Conservation (phyloP, 805 yeast species). For the Lachancea sp. region DNA sequence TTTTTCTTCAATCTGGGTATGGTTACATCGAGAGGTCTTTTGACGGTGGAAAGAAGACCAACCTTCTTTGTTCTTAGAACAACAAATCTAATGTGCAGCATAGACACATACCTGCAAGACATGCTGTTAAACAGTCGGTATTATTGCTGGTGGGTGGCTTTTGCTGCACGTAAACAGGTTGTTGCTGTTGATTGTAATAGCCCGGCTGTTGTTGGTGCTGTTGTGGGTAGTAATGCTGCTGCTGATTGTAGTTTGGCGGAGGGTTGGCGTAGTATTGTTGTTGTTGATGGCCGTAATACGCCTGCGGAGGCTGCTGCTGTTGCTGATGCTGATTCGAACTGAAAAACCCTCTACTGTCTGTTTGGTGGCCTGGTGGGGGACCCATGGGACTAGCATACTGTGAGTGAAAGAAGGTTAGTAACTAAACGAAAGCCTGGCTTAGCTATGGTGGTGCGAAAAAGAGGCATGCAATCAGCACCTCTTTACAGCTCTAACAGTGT, state of each 20-base stretch:
- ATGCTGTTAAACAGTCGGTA: constrained; percentile 44
- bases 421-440: too few relatives aligned
- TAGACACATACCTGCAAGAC: constrained; percentile 49
- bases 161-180: constrained; percentile 49
- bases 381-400: constrained; percentile 26
- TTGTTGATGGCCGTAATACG: constrained; percentile 11
- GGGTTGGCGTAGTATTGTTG: constrained; percentile 17
- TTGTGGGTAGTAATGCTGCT: constrained; percentile 33
- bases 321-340: constrained; percentile 4
- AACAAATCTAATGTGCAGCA: constrained; percentile 50
- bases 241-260: constrained; percentile 27
- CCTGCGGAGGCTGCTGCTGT: constrained; percentile 13
- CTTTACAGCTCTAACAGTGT: too few relatives aligned
- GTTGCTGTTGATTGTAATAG: constrained; percentile 43
- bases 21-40: neutral
- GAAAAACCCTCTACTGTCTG: constrained; percentile 11
- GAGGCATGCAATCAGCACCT: too few relatives aligned
- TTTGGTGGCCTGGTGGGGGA: constrained; percentile 20
- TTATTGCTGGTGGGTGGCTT: constrained; percentile 35
- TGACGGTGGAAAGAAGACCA: too few relatives aligned
- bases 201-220: constrained; percentile 10
- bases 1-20: neutral
- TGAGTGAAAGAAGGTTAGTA: neutral
- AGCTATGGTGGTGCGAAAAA: too few relatives aligned
- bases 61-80: constrained; percentile 35